Percentiles rank a stretch among this genome's conserved stretches.
These are phyloP conservation scores for Eucalyptus shirleyi DNA, from an alignment of 345 rosid species.

Conservation along the genomic window DNA sequence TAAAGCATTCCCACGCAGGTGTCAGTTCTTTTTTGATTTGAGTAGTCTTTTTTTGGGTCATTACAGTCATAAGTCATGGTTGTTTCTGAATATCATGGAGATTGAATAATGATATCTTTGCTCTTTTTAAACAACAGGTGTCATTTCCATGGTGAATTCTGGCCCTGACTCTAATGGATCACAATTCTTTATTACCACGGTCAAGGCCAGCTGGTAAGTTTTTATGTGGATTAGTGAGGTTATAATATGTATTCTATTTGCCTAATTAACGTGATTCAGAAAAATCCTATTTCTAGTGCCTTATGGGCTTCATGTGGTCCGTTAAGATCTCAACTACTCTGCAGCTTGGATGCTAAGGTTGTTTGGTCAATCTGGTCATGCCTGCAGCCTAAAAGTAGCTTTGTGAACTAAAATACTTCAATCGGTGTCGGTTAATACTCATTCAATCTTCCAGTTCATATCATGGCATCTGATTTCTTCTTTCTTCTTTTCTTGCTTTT, in stretches of 20 bases:
- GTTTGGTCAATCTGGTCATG: background rate
- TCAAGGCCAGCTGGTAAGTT: slow-evolving; percentile 91
- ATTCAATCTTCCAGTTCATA: background rate
- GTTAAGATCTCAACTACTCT: background rate
- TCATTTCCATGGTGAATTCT: slow-evolving; percentile 86
- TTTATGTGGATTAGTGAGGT: background rate
- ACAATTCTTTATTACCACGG: slow-evolving; percentile 87
- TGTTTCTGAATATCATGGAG: background rate
- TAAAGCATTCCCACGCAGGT: slow-evolving; percentile 89
- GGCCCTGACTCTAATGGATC: slow-evolving; percentile 96
- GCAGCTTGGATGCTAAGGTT: background rate
- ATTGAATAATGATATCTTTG: background rate
- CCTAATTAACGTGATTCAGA: background rate
- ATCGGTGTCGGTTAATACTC: background rate
- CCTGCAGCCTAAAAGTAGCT: background rate
- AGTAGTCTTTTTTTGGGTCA: background rate
- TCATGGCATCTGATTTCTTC: background rate
- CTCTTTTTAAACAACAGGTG: slow-evolving; percentile 28
- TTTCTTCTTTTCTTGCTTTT: background rate
- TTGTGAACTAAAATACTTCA: background rate
- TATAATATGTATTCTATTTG: background rate
- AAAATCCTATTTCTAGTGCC: background rate
- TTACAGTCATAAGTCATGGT: background rate
- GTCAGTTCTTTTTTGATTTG: background rate
- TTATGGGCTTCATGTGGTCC: background rate